Percentiles rank a stretch among this genome's conserved stretches.
These are phyloP conservation scores for Arthrinium phaeospermum DNA, from an alignment of 2,329 filamentous ascomycete species.

Conservation along the genomic window DNA sequence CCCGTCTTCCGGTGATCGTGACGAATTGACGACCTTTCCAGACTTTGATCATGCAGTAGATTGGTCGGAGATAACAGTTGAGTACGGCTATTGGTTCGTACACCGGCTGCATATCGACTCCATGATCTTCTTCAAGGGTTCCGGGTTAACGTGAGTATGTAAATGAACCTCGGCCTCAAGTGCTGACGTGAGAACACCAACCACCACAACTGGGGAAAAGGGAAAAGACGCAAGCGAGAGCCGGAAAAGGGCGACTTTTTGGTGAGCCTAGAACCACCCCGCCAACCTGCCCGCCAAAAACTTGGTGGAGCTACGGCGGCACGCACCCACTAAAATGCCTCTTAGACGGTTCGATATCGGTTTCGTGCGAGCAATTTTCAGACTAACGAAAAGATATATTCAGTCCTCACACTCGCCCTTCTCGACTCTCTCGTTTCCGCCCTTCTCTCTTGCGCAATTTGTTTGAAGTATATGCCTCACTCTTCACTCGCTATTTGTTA, in stretches of 20 bases:
- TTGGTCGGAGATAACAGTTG: neutral
- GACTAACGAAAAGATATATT: neutral
- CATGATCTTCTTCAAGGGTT: neutral
- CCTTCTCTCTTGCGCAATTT: neutral
- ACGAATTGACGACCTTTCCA: neutral
- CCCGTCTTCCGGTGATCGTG: neutral
- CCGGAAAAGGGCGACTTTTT: neutral
- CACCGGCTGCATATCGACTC: neutral
- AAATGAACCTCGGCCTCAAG: neutral
- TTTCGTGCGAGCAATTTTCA: conserved; percentile 7
- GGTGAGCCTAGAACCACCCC: neutral
- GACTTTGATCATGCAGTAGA: neutral
- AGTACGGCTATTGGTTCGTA: neutral
- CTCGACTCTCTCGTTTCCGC: neutral
- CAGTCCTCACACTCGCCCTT: neutral
- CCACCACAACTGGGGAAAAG: neutral
- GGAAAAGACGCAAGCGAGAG: conserved; percentile 4
- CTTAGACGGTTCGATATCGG: conserved; percentile 1
- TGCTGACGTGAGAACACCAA: neutral
- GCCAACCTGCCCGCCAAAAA: neutral
- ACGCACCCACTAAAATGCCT: neutral
- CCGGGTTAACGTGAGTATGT: neutral
- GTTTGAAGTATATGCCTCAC: neutral
- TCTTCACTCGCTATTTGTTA: neutral
- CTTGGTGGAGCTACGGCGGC: neutral